Base-by-base conservation (phyloP, 306 rosid genomes). In the Boehmeria nivea region DNA sequence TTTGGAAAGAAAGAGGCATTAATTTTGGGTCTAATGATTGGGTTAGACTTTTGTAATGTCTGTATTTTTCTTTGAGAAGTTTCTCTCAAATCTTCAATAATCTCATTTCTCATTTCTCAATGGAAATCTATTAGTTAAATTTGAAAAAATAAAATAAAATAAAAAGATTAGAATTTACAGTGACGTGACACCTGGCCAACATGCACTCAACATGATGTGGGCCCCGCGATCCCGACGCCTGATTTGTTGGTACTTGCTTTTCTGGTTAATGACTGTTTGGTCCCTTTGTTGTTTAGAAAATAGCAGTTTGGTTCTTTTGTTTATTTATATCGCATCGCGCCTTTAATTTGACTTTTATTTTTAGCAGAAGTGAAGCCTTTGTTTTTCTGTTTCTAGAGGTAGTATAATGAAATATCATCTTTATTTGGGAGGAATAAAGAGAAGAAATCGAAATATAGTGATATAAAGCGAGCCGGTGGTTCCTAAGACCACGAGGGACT, bases 121-220 rank as follows among this genome's bases (percentile, higher is more conserved):
- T 16, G 3, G 12, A 19, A 26, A 12, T 10, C 9, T 13, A 19
- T 12, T 25, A 3, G 4, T 11, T 12, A n/a, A 0, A 12, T 19
- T 23, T 12, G 48, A 16, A 16, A n/a, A 2, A 12, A 6, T 0
- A 25, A 27, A 11, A 17, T 15, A 25, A 19, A 31, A 12, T 1
- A 59, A 12, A 16, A 22, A 53, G n/a, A 43, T 33, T 40, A 23
- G 34, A 27, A 36, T 18, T 43, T n/a, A 36, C 24, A 28, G 26
- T 4, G 68, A n/a, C 45, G 45, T 11, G 45, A 63, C 75, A 74
- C 79, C 68, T 68, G 68, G 71, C 64, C 19, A 49, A 38, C 73
- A 61, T 73, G 78, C 73, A 55, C 6, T 17, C 33, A 8, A 9
- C 33, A 2, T 26, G 18, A 3, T 3, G 71, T 51, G 57, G 2